Conservation (phyloP, 768 basidiomycete genomes). For the Gymnopilus junonius region DNA sequence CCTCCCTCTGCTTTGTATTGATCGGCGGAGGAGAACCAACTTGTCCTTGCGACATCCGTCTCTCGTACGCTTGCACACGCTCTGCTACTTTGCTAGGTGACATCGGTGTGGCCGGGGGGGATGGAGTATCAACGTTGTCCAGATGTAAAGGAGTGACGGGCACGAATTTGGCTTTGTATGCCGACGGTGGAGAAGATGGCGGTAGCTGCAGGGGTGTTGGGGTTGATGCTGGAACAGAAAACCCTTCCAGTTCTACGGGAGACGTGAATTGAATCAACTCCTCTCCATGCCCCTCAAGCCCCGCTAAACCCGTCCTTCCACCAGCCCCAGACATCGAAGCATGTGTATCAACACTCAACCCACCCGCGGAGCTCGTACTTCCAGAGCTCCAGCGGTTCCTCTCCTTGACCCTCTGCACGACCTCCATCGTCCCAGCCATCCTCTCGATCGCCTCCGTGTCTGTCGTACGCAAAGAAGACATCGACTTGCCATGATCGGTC, state of each 20-base stretch:
- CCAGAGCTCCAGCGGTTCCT: conserved; percentile 32
- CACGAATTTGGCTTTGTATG: conserved; percentile 3
- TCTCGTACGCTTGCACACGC: conserved; percentile 62
- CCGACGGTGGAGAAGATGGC: conserved; percentile 11
- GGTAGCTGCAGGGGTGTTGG: not conserved
- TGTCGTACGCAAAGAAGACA: conserved; percentile 64
- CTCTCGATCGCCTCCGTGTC: conserved; percentile 72
- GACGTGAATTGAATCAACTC: conserved; percentile 31
- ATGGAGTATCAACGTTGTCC: not conserved
- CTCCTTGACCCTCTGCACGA: conserved; percentile 57
- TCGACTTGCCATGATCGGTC: conserved; percentile 46
- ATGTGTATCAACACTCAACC: conserved; percentile 33
- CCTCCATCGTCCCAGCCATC: conserved; percentile 70
- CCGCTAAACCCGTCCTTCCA: not conserved
- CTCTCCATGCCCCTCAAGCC: conserved; percentile 2
- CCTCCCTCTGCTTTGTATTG: conserved; percentile 48
- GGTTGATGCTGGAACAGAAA: not conserved
- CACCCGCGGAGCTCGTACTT: conserved; percentile 34
- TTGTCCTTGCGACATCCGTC: conserved; percentile 55
- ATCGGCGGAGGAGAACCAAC: conserved; percentile 32
- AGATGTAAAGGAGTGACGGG: conserved; percentile 13
- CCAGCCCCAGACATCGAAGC: conserved; percentile 20
- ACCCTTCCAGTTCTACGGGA: conserved; percentile 33
- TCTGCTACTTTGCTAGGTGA: conserved; percentile 40
- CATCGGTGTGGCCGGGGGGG: conserved; percentile 10